A percentile compares a stretch with the other conserved stretches of the same genome.
Conservation (phyloP, 192 early-diverging fungal species). For the Phycomyces nitens region DNA sequence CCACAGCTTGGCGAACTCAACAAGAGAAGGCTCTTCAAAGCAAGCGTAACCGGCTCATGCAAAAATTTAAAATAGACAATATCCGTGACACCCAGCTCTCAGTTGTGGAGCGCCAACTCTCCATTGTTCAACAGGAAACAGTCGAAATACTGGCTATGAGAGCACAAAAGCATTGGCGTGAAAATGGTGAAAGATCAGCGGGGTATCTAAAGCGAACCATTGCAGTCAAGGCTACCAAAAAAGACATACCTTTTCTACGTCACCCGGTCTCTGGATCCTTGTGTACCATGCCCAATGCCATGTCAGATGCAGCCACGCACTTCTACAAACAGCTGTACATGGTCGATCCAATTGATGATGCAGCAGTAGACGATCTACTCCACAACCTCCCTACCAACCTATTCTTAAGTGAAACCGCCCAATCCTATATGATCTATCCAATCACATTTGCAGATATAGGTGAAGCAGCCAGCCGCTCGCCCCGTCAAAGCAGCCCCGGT, state of each 20-base stretch:
- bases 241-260: neutral
- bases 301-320: neutral
- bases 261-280: neutral
- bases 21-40: neutral
- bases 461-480: neutral
- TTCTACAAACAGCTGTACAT: neutral
- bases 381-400: neutral
- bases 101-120: neutral
- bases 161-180: neutral
- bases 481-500: constrained; percentile 1
- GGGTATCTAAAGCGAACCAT: neutral
- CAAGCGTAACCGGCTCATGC: neutral
- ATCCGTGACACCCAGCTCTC: neutral
- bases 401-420: neutral
- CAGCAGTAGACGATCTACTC: neutral
- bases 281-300: neutral
- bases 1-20: neutral
- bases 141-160: neutral
- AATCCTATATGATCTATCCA: neutral
- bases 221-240: neutral
- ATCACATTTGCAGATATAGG: neutral
- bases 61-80: neutral
- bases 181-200: neutral
- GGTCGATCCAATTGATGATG: neutral
- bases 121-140: neutral